A percentile compares a stretch with the other conserved stretches of the same genome.
Evolutionary conservation across 176 grass and related monocot species (phyloP).

Genomic region (Aegilops bicornis): DNA sequence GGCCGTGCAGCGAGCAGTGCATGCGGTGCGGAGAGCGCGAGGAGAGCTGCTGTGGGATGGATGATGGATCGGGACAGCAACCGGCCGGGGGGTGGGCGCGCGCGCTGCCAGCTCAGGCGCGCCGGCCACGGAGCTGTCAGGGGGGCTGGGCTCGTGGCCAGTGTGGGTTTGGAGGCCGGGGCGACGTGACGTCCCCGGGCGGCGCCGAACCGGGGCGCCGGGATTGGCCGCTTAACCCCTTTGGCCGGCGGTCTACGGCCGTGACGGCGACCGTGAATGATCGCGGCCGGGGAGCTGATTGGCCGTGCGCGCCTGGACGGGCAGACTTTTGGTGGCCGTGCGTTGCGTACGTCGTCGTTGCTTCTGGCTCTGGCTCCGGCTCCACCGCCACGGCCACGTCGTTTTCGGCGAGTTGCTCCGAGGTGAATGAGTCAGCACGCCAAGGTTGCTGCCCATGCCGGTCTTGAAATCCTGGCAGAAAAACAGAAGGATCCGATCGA

Average conservation of each 20-base stretch:
- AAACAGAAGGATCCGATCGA: too few relatives aligned
- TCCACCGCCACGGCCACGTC: not conserved
- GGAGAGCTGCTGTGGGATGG: not conserved
- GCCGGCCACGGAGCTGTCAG: constrained; percentile 18
- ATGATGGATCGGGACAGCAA: not conserved
- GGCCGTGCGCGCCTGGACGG: not conserved
- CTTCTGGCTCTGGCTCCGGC: too few relatives aligned
- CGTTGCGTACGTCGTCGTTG: too few relatives aligned
- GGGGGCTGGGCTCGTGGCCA: constrained; percentile 2
- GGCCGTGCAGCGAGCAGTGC: not conserved
- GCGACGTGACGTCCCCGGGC: constrained; percentile 13
- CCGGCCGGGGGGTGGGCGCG: not conserved
- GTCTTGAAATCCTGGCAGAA: too few relatives aligned
- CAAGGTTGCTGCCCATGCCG: too few relatives aligned
- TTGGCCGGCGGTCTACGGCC: not conserved
- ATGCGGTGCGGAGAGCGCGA: too few relatives aligned
- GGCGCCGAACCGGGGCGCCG: constrained; percentile 11
- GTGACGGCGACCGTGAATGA: not conserved
- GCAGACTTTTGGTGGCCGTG: not conserved
- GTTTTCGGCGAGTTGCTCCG: not conserved
- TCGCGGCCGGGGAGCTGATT: not conserved
- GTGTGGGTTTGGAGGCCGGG: constrained; percentile 35
- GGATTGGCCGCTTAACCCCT: not conserved
- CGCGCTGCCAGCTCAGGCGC: constrained; percentile 25
- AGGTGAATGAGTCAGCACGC: too few relatives aligned